Percentiles rank a stretch among this genome's conserved stretches.
Conservation (phyloP, 1,284 basidiomycete species). For the Flammula alnicola region DNA sequence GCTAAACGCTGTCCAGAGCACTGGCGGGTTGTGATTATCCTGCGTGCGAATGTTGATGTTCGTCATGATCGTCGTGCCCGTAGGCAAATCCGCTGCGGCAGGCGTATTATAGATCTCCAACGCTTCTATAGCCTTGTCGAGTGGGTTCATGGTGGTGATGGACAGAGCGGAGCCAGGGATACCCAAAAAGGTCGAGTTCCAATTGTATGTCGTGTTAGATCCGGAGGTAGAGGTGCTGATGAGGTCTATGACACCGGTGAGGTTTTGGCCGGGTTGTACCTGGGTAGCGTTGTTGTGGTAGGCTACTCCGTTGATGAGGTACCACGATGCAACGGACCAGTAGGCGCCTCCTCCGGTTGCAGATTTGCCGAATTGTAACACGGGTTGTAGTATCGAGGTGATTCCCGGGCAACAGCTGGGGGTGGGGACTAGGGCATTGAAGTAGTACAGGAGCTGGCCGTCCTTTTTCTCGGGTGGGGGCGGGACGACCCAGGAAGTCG, state of each 20-base stretch:
- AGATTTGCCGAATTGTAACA: slow-evolving; percentile 18
- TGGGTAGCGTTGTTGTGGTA: slow-evolving; percentile 16
- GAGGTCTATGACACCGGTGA: slow-evolving; percentile 16
- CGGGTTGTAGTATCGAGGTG: slow-evolving; percentile 20
- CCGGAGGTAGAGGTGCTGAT: slow-evolving; percentile 7
- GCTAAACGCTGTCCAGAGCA: slow-evolving; percentile 19
- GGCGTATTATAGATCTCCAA: slow-evolving; percentile 19
- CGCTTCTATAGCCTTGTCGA: slow-evolving; percentile 20
- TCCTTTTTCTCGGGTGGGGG: not conserved
- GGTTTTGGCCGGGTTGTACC: slow-evolving; percentile 13
- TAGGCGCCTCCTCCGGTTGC: slow-evolving; percentile 22
- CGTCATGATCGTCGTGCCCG: slow-evolving; percentile 15
- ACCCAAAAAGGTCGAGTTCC: slow-evolving; percentile 13
- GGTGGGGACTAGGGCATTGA: slow-evolving; percentile 14
- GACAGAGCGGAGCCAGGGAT: slow-evolving; percentile 14
- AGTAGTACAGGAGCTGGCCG: slow-evolving; percentile 12
- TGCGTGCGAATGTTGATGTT: slow-evolving; percentile 14
- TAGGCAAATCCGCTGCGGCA: slow-evolving; percentile 15
- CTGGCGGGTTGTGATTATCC: slow-evolving; percentile 8
- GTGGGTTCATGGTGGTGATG: slow-evolving; percentile 14
- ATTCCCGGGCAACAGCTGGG: too few species aligned
- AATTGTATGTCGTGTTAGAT: slow-evolving; percentile 13
- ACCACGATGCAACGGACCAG: slow-evolving; percentile 23
- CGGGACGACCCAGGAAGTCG: slow-evolving; percentile 9
- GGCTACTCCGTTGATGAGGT: slow-evolving; percentile 11